These are phyloP conservation scores for Venturia asperata DNA, from an alignment of 2,329 filamentous ascomycete genomes.

Conservation along the genomic window DNA sequence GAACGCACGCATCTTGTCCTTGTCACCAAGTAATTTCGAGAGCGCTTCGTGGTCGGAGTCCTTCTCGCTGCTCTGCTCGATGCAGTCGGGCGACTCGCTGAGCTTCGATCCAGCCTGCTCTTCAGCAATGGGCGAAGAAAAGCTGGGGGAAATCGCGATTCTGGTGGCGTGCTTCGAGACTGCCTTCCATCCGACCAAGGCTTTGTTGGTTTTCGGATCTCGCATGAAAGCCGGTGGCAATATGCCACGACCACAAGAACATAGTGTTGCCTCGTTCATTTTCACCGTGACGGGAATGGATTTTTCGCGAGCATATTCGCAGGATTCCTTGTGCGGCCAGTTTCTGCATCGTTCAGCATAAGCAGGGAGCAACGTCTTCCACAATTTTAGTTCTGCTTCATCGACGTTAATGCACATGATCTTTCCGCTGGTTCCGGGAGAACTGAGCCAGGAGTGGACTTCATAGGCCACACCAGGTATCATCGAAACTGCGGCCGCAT, in stretches of 20 bases:
- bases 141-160: constrained; percentile 30
- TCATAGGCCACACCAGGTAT: constrained; percentile 19
- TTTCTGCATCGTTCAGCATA: constrained; percentile 34
- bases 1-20: neutral
- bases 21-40: neutral
- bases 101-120: neutral
- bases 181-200: constrained; percentile 9
- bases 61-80: constrained; percentile 17
- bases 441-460: neutral
- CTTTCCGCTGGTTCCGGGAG: neutral
- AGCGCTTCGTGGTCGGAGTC: neutral
- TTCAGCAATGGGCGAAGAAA: constrained; percentile 29
- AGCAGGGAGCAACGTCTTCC: constrained; percentile 30
- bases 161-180: constrained; percentile 27
- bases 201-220: neutral
- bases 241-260: constrained; percentile 31
- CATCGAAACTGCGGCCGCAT: constrained; percentile 31
- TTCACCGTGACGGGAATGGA: constrained; percentile 26
- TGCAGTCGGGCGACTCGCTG: neutral
- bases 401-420: constrained; percentile 23
- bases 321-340: constrained; percentile 32
- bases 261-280: constrained; percentile 25
- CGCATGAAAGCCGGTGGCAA: constrained; percentile 24
- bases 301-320: constrained; percentile 26
- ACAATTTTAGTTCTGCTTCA: constrained; percentile 27